These are phyloP conservation scores for Sophora flavescens DNA, from an alignment of 306 rosid species.

Conservation along the genomic window DNA sequence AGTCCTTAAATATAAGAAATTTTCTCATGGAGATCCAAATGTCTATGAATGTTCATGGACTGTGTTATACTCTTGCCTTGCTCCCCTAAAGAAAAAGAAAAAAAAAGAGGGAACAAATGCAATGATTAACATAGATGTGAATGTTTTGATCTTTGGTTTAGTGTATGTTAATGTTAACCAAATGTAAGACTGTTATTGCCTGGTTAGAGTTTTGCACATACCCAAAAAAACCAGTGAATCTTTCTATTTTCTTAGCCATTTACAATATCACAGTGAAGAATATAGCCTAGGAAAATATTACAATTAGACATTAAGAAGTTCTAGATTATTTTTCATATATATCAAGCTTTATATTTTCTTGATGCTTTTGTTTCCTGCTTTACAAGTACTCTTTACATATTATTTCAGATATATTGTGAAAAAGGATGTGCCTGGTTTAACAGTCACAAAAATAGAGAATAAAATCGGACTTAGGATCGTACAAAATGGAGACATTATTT, in stretches of 20 bases:
- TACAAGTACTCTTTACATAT: conserved; percentile 32
- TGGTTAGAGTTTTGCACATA: neutral
- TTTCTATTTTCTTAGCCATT: too few species aligned
- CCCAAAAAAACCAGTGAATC: neutral
- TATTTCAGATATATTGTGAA: conserved; percentile 74
- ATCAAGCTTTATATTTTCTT: conserved; percentile 11
- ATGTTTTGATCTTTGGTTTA: neutral
- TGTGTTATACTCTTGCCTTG: neutral
- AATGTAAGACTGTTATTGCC: neutral
- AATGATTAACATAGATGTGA: neutral
- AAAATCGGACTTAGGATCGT: conserved; percentile 91
- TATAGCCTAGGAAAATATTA: neutral
- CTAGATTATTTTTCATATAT: too few species aligned
- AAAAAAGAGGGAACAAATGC: conserved; percentile 4
- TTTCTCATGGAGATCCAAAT: conserved; percentile 11
- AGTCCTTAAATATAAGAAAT: conserved; percentile 16
- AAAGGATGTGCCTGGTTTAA: conserved; percentile 85
- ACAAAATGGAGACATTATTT: conserved; percentile 89
- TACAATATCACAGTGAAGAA: neutral
- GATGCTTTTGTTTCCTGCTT: conserved; percentile 25
- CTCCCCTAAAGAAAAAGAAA: conserved; percentile 25
- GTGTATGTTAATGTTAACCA: neutral
- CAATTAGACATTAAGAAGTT: too few species aligned
- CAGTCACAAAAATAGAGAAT: conserved; percentile 80
- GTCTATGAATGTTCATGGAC: conserved; percentile 29